Percentiles rank a stretch among this genome's conserved stretches.
These are phyloP conservation scores for Nicotiana tabacum DNA, from an alignment of 257 asterid species.

Conservation along the genomic window DNA sequence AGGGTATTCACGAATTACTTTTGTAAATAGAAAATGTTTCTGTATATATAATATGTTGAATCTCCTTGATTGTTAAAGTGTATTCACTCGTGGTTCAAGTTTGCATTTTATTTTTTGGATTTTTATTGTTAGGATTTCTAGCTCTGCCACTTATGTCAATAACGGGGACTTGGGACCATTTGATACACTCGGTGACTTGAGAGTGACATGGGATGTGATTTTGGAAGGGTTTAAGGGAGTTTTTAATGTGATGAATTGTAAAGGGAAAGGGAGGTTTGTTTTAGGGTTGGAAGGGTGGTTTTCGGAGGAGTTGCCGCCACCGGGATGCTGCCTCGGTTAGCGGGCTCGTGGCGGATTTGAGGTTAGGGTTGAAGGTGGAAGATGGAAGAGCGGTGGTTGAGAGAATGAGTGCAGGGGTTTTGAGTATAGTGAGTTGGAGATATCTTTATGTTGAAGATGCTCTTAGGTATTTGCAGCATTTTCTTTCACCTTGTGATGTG, in stretches of 20 bases:
- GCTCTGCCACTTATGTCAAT: background rate
- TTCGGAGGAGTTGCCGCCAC: slow-evolving; percentile 68
- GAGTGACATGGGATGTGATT: slow-evolving; percentile 62
- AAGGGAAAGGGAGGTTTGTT: slow-evolving; percentile 57
- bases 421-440: slow-evolving; percentile 84
- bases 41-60: background rate
- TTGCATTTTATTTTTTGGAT: too few relatives aligned
- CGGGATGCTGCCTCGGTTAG: slow-evolving; percentile 59
- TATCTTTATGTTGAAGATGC: slow-evolving; percentile 66
- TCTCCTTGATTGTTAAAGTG: background rate
- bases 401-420: slow-evolving; percentile 65
- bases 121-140: background rate
- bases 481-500: slow-evolving; percentile 37
- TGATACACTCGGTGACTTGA: slow-evolving; percentile 31
- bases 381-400: slow-evolving; percentile 51
- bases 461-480: slow-evolving; percentile 78
- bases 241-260: slow-evolving; percentile 70
- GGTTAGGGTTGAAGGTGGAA: slow-evolving; percentile 49
- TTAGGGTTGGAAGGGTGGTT: slow-evolving; percentile 89
- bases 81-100: background rate
- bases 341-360: slow-evolving; percentile 73
- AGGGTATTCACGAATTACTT: too few relatives aligned
- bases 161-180: slow-evolving; percentile 12
- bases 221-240: slow-evolving; percentile 47
- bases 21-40: too few relatives aligned